Base-by-base conservation (phyloP, 306 rosid genomes). In the Argentina anserina region DNA sequence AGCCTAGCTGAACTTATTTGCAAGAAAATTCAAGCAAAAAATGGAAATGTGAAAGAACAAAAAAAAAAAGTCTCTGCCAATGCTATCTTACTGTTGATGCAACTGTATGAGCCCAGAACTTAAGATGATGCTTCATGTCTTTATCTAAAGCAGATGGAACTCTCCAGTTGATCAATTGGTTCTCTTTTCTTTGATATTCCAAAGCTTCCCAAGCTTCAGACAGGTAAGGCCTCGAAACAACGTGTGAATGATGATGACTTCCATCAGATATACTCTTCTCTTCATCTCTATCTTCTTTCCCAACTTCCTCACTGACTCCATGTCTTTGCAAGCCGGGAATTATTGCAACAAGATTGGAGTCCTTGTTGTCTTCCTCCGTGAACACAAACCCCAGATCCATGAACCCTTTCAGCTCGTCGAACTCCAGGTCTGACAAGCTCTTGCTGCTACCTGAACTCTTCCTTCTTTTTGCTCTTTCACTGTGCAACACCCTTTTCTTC, bases 351-450 rank as follows among this genome's bases (percentile, higher is more conserved):
- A 92, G 72, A 6, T 17, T 77, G 29, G 84, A 84, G 36, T 82
- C 86, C 72, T 49, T 67, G 15, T 70, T 85, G 55, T 87, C 97
- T 56, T 90, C 89, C 69, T 90, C 91, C 10, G 90, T 82, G 43
- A 92, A 92, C 42, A 81, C 92, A 74, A 84, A 92, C n/a, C 98
- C 98, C 81, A 92, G 75, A 90, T 92, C 98, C 92, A 88, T 90
- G 77, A 92, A 88, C 69, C 97, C 95, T 69, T 92, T 92, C 0
- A 90, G 84, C 69, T 92, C 98, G 67, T 78, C 72, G 72, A 87
- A 84, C 79, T 92, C 96, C 31, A 90, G 92, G 50, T 88, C 91
- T 2, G 96, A 71, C 73, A 87, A 66, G 77, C 97, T 89, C 79
- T 81, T 86, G 13, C 76, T 59, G 15, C 66, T 66, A 5, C 66